These are phyloP conservation scores for Cyphellophora europaea DNA, from an alignment of 2,329 filamentous ascomycete genomes.

Conservation along the genomic window DNA sequence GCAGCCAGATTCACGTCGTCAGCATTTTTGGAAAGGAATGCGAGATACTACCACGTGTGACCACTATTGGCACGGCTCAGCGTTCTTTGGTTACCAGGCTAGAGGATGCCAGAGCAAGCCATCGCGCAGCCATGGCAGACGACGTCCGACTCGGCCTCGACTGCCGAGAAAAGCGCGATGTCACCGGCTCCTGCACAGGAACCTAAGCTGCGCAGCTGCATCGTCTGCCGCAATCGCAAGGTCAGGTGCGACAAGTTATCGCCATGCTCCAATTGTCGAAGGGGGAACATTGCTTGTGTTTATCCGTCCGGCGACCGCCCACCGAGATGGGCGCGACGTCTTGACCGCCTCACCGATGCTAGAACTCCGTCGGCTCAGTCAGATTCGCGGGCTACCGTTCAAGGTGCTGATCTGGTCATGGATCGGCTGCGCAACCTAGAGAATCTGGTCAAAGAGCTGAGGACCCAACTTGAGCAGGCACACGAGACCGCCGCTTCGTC, in stretches of 20 bases:
- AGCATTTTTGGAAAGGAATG: too few relatives aligned
- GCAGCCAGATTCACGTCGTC: too few relatives aligned
- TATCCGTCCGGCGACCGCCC: conserved; percentile 52
- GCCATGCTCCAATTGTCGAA: conserved; percentile 37
- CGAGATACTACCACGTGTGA: too few relatives aligned
- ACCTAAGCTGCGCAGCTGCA: conserved; percentile 28
- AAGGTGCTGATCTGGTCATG: conserved; percentile 32
- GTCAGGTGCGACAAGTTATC: conserved; percentile 38
- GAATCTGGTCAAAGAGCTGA: conserved; percentile 42
- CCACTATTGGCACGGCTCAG: too few relatives aligned
- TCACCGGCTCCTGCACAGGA: conserved; percentile 3
- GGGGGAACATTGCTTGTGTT: conserved; percentile 46
- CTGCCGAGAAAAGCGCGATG: too few relatives aligned
- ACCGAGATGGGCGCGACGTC: conserved; percentile 47
- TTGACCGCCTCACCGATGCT: conserved; percentile 30
- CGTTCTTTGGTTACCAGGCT: too few relatives aligned
- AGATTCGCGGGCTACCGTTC: conserved; percentile 16
- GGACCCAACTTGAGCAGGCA: conserved; percentile 36
- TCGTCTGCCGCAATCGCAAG: conserved; percentile 36
- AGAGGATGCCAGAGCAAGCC: too few relatives aligned
- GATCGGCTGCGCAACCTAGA: conserved; percentile 43
- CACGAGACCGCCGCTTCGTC: conserved; percentile 21
- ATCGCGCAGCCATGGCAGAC: too few relatives aligned
- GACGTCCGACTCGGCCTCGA: too few relatives aligned
- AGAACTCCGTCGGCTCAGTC: conserved; percentile 12